Percentiles rank a stretch among this genome's conserved stretches.
Conservation (phyloP, 2,329 filamentous ascomycete species). For the Botrytis medusae region DNA sequence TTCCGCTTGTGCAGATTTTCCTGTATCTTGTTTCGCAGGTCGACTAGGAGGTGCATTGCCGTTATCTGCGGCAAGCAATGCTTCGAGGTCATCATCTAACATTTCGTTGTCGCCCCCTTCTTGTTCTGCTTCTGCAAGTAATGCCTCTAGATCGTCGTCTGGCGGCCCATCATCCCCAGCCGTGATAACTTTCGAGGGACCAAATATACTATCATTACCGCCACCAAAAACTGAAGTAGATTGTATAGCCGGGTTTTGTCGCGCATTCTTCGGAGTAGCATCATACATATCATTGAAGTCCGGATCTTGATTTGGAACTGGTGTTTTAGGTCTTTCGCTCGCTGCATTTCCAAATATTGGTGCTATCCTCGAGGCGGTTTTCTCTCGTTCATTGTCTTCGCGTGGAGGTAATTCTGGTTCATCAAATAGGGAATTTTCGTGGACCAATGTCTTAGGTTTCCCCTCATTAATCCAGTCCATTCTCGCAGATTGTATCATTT, state of each 20-base stretch:
- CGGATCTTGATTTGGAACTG: constrained; percentile 45
- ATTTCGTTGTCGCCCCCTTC: constrained; percentile 46
- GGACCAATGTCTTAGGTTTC: constrained; percentile 49
- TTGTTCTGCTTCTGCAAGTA: constrained; percentile 34
- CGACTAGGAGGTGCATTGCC: constrained; percentile 22
- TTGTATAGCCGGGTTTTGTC: constrained; percentile 29
- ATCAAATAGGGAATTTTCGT: constrained; percentile 37
- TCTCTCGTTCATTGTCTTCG: constrained; percentile 35
- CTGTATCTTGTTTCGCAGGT: constrained; percentile 9
- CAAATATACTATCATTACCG: constrained; percentile 33
- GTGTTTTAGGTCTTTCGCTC: constrained; percentile 37
- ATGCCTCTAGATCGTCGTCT: constrained; percentile 42
- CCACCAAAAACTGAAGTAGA: constrained; percentile 31
- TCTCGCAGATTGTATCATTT: constrained; percentile 70
- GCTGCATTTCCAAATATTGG: constrained; percentile 42
- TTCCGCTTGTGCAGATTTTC: constrained; percentile 29
- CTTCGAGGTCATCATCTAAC: constrained; percentile 35
- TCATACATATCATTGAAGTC: constrained; percentile 48
- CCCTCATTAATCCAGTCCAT: constrained; percentile 82
- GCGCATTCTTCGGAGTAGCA: constrained; percentile 47
- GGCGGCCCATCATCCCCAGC: constrained; percentile 41
- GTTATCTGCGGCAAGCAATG: constrained; percentile 32
- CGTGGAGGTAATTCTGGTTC: constrained; percentile 33
- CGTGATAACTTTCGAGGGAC: constrained; percentile 25
- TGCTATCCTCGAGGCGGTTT: constrained; percentile 40